phyloP scores from a whole-genome alignment of 805 yeast genomes.

The Yarrowia divulgata region DNA sequence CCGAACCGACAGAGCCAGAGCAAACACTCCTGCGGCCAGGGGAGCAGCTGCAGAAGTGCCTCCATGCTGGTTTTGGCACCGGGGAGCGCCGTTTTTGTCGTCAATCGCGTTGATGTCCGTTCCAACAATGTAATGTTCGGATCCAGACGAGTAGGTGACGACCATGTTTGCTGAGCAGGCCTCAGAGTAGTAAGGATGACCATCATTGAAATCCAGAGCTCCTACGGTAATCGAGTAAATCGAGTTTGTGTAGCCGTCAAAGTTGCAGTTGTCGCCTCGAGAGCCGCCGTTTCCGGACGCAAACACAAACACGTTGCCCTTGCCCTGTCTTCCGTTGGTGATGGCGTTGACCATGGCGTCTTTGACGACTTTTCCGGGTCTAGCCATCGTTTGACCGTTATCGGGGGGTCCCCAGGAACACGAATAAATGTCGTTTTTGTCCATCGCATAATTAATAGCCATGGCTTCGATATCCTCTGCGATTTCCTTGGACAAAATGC shows the following conservation, averaged over 20 bases:
- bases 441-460: slow-evolving; percentile 79
- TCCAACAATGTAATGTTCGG: slow-evolving; percentile 87
- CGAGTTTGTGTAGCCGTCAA: slow-evolving; percentile 96
- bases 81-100: slow-evolving; percentile 37
- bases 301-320: slow-evolving; percentile 90
- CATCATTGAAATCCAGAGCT: slow-evolving; percentile 85
- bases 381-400: slow-evolving; percentile 85
- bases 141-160: slow-evolving; percentile 91
- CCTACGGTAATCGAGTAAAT: slow-evolving; percentile 94
- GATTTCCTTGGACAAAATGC: slow-evolving; percentile 83
- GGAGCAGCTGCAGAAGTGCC: slow-evolving; percentile 99
- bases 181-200: slow-evolving; percentile 90
- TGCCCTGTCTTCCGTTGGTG: slow-evolving; percentile 76
- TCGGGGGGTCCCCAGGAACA: slow-evolving; percentile 99
- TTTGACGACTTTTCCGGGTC: slow-evolving; percentile 78
- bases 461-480: slow-evolving; percentile 91
- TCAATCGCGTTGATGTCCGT: slow-evolving; percentile 67
- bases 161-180: slow-evolving; percentile 94
- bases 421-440: slow-evolving; percentile 89
- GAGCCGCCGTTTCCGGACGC: slow-evolving; percentile 95
- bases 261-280: slow-evolving; percentile 88
- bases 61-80: slow-evolving; percentile 81
- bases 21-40: slow-evolving; percentile 92
- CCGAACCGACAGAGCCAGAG: slow-evolving; percentile 80
- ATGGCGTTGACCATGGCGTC: slow-evolving; percentile 87